Evolutionary conservation across 768 basidiomycete species (phyloP).

Genomic region (Trichaptum fuscoviolaceum): DNA sequence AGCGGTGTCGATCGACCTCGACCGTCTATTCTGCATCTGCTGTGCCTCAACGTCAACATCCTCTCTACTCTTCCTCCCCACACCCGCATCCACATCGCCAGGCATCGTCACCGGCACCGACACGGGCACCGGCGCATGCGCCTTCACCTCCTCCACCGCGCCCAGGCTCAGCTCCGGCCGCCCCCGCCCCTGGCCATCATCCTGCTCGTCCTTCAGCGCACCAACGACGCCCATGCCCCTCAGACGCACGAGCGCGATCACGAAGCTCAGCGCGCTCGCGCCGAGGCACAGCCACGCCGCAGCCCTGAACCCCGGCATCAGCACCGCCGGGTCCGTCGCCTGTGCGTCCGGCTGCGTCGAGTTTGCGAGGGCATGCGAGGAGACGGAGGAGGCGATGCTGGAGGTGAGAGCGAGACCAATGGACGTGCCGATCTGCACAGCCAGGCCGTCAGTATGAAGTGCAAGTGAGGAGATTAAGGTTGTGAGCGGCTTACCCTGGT

Average conservation of each 20-base stretch:
- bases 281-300: constrained; percentile 24
- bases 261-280: constrained; percentile 4
- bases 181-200: not conserved
- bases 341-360: constrained; percentile 15
- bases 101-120: not conserved
- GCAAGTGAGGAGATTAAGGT: too few relatives aligned
- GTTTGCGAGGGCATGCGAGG: constrained; percentile 13
- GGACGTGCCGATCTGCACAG: constrained; percentile 28
- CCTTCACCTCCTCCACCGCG: not conserved
- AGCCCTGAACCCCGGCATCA: constrained; percentile 29
- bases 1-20: too few relatives aligned
- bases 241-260: not conserved
- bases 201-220: not conserved
- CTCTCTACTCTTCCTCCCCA: not conserved
- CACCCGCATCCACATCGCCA: not conserved
- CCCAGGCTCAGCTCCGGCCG: not conserved
- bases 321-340: constrained; percentile 22
- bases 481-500: constrained; percentile 24
- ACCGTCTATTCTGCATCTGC: too few relatives aligned
- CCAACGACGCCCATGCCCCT: not conserved
- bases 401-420: constrained; percentile 29
- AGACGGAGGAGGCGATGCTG: constrained; percentile 25
- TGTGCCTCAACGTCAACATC: not conserved
- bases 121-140: not conserved
- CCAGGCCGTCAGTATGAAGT: not conserved